Percentiles rank a stretch among this genome's conserved stretches.
Evolutionary conservation across 2,329 filamentous ascomycete species (phyloP).

Genomic region (Aspergillus thermomutatus): DNA sequence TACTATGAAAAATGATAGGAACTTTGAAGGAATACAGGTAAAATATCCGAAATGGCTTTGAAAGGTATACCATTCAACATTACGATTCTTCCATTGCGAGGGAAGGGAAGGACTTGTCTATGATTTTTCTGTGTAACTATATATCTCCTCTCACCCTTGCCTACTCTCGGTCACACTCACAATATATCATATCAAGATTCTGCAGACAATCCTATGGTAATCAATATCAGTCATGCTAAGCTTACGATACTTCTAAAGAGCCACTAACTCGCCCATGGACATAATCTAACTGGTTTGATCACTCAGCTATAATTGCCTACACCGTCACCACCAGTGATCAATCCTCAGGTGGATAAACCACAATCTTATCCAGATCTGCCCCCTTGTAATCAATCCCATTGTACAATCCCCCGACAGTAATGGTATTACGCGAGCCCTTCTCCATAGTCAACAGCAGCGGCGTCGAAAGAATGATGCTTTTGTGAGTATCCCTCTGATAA

Average conservation of each 20-base stretch:
- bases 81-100: fast-evolving
- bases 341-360: conserved; percentile 57
- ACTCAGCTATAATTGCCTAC: neutral
- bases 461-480: conserved; percentile 58
- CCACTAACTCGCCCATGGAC: no score
- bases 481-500: conserved; percentile 56
- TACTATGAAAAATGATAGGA: neutral
- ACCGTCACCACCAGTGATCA: neutral
- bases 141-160: neutral
- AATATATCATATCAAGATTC: neutral
- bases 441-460: conserved; percentile 54
- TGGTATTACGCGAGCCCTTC: conserved; percentile 51
- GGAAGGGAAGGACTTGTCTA: no score
- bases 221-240: no score
- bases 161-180: fast-evolving
- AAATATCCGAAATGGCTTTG: neutral
- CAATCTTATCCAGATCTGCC: conserved; percentile 57
- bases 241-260: no score
- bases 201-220: no score
- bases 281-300: no score
- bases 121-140: neutral
- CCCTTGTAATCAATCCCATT: conserved; percentile 58
- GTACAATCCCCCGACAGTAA: conserved; percentile 55
- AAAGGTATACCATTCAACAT: neutral
- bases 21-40: neutral